Evolutionary conservation across 345 rosid species (phyloP).

Genomic region (Garcia nutans): DNA sequence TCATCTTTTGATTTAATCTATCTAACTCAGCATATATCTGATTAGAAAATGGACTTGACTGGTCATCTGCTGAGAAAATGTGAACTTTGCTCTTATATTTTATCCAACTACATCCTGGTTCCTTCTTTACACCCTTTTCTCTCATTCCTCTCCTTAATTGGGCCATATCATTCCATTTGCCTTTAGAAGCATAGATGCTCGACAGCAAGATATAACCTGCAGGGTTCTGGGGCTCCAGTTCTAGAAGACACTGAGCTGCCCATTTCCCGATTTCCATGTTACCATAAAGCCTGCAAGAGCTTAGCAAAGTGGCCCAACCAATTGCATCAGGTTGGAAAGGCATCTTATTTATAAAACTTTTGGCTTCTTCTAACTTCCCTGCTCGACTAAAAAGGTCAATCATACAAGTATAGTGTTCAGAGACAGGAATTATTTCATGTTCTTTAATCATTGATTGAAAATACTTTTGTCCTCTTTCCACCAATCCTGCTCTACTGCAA

Average conservation of each 20-base stretch:
- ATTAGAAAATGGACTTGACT: slow-evolving; percentile 61
- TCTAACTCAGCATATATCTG: slow-evolving; percentile 72
- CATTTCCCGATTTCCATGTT: slow-evolving; percentile 72
- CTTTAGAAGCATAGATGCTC: slow-evolving; percentile 70
- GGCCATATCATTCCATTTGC: slow-evolving; percentile 70
- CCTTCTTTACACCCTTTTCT: slow-evolving; percentile 69
- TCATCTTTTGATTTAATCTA: slow-evolving; percentile 53
- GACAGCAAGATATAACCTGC: slow-evolving; percentile 76
- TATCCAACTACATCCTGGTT: slow-evolving; percentile 96
- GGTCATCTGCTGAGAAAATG: slow-evolving; percentile 80
- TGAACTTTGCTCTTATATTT: slow-evolving; percentile 65
- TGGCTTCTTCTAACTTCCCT: slow-evolving; percentile 83
- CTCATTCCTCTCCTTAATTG: slow-evolving; percentile 65
- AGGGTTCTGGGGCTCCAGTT: slow-evolving; percentile 73
- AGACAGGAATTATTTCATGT: slow-evolving; percentile 53
- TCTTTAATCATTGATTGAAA: slow-evolving; percentile 65
- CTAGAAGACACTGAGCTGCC: slow-evolving; percentile 80
- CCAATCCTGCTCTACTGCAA: slow-evolving; percentile 88
- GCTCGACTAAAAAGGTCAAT: slow-evolving; percentile 87
- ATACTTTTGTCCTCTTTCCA: slow-evolving; percentile 66
- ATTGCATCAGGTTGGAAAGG: slow-evolving; percentile 74
- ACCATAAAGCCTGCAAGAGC: slow-evolving; percentile 72
- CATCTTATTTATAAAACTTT: slow-evolving; percentile 61
- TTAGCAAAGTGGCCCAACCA: slow-evolving; percentile 86
- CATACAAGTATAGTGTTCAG: slow-evolving; percentile 89